Evolutionary conservation across 192 early-diverging fungal species (phyloP), one percentile per base, ranked within the genome.

Genomic region (Mortierella hygrophila): DNA sequence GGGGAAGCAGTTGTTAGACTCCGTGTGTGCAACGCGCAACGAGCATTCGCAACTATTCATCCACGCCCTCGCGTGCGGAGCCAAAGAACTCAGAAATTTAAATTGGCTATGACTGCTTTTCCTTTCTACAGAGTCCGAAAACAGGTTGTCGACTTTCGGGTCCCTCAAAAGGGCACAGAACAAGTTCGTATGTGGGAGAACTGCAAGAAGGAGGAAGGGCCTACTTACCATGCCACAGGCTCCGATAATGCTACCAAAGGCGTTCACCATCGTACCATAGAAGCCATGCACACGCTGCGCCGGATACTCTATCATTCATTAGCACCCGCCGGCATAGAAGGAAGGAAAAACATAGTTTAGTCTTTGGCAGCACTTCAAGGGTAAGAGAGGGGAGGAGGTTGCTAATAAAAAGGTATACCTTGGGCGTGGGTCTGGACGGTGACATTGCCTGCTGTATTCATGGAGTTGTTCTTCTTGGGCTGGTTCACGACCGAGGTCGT

Each of bases 261-360:
- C 52, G 29, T 85, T 85, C 57, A 85, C 71, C 83, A 85, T 85
- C 3, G 83, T 68, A 0, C 83, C 83, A 15, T 85, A 85, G 15
- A 85, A 68, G 35, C 83, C 83, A 69, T 74, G 70, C 60, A 85
- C 75, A 13, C 83, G 74, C 41, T 85, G 78, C 2, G 83, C 78
- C 3, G 83, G 83, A 71, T 49, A 77, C 52, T 85, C 83, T 85
- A 68, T 57, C 16, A 16, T 35, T 1, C 21, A 41, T 46, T 4
- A 10, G 11, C 21, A 26, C 4, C 41, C 41, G 49, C 3, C 3
- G 3, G 13, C n/a, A 8, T 4, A 29, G 13, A 32, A 29, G 1
- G 26, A 32, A 35, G 29, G 6, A 18, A 2, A 26, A 60, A 60
- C 26, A 32, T 8, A 65, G 29, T 65, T 65, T 65, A 65, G 60